A percentile compares a stretch with the other conserved stretches of the same genome.
Evolutionary conservation across 2,329 filamentous ascomycete species (phyloP).

Genomic region (Ophiosphaerella korrae): DNA sequence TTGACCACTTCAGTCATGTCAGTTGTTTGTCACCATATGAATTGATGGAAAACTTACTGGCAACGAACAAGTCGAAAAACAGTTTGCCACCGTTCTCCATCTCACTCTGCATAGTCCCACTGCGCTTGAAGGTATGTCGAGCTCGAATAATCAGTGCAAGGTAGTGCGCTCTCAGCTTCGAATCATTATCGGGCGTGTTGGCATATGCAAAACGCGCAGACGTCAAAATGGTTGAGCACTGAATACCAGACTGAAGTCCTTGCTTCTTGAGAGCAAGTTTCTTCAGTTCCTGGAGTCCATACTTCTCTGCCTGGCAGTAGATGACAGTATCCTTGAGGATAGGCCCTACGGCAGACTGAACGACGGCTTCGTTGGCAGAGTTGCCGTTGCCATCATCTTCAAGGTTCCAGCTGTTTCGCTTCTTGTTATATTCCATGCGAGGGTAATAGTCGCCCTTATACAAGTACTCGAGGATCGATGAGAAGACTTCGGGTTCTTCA

Average conservation of each 20-base stretch:
- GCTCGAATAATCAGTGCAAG: slow-evolving; percentile 90
- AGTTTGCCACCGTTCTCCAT: slow-evolving; percentile 87
- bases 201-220: slow-evolving; percentile 90
- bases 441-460: slow-evolving; percentile 96
- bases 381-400: slow-evolving; percentile 61
- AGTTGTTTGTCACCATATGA: no score
- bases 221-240: slow-evolving; percentile 81
- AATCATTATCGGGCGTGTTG: slow-evolving; percentile 87
- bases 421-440: slow-evolving; percentile 80
- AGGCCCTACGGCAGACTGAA: slow-evolving; percentile 67
- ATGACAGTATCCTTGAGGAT: slow-evolving; percentile 88
- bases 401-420: slow-evolving; percentile 79
- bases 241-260: slow-evolving; percentile 82
- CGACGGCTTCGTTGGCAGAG: slow-evolving; percentile 49
- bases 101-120: slow-evolving; percentile 93
- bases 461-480: slow-evolving; percentile 85
- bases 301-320: slow-evolving; percentile 86
- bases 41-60: slow-evolving; percentile 46
- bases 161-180: slow-evolving; percentile 89
- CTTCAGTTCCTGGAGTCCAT: slow-evolving; percentile 83
- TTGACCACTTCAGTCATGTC: slow-evolving; percentile 65
- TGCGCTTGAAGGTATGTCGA: slow-evolving; percentile 86
- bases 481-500: slow-evolving; percentile 90
- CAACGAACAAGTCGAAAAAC: slow-evolving; percentile 94
- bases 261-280: slow-evolving; percentile 85